phyloP scores from a whole-genome alignment of 2,329 filamentous ascomycete species.

The Botrytis galanthina region DNA sequence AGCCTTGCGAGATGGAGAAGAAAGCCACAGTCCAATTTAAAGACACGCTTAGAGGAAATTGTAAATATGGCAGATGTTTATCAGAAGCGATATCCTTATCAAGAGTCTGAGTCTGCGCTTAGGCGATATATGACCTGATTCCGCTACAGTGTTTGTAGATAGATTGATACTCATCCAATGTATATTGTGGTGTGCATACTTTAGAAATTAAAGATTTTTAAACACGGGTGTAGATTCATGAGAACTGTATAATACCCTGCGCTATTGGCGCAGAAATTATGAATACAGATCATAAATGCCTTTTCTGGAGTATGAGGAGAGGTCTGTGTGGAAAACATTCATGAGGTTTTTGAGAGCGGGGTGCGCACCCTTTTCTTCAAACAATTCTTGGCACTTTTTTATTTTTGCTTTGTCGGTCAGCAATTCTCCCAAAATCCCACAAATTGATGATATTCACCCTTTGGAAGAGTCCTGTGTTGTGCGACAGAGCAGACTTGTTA shows the following conservation, averaged over 20 bases:
- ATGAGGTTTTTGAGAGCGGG: too few relatives aligned
- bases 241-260: neutral
- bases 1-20: neutral
- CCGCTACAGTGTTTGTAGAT: neutral
- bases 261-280: neutral
- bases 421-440: too few relatives aligned
- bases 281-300: neutral
- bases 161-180: neutral
- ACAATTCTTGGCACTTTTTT: too few relatives aligned
- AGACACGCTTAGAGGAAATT: neutral
- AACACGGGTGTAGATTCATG: neutral
- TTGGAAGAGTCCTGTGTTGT: too few relatives aligned
- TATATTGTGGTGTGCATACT: neutral
- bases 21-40: neutral
- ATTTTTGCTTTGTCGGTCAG: too few relatives aligned
- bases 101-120: neutral
- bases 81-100: neutral
- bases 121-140: neutral
- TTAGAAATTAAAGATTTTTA: neutral
- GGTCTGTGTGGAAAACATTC: too few relatives aligned
- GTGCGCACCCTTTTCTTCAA: too few relatives aligned
- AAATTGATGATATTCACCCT: too few relatives aligned
- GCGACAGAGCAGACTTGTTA: too few relatives aligned
- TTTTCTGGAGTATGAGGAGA: too few relatives aligned
- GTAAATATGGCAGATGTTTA: neutral